Evolutionary conservation across 2,329 filamentous ascomycete species (phyloP).

Genomic region (Phialemonium atrogriseum): DNA sequence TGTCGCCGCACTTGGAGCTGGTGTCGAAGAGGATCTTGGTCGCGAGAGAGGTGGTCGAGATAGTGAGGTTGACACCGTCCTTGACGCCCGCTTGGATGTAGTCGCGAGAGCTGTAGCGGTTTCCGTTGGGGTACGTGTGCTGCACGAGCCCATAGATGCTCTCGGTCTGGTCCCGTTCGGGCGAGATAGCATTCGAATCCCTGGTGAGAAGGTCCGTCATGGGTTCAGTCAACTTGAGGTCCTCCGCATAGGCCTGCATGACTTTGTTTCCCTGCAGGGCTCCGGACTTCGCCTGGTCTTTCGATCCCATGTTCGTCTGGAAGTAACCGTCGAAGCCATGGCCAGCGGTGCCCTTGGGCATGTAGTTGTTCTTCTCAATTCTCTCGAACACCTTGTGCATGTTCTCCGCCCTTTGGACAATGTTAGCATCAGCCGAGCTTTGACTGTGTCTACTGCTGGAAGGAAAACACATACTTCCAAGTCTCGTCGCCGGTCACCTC

Average conservation of each 20-base stretch:
- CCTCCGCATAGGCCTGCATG: conserved; percentile 12
- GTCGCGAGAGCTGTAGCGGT: conserved; percentile 19
- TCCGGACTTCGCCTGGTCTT: conserved; percentile 8
- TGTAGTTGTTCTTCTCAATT: conserved; percentile 18
- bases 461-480: conserved; percentile 13
- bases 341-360: conserved; percentile 9
- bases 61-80: conserved; percentile 14
- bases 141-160: conserved; percentile 12
- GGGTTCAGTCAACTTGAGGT: conserved; percentile 9
- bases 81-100: conserved; percentile 17
- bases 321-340: conserved; percentile 18
- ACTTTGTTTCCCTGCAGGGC: conserved; percentile 11
- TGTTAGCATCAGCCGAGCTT: neutral
- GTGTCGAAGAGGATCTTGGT: conserved; percentile 29
- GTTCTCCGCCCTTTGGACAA: conserved; percentile 11
- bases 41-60: conserved; percentile 21
- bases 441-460: neutral
- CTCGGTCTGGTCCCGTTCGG: conserved; percentile 11
- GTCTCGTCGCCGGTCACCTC: conserved; percentile 17
- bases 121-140: conserved; percentile 19
- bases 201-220: conserved; percentile 14
- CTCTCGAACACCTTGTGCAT: conserved; percentile 15
- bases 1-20: conserved; percentile 10
- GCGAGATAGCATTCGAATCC: conserved; percentile 13
- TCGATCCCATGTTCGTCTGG: conserved; percentile 15